These are phyloP conservation scores for Neonectria neomacrospora DNA, from an alignment of 2,329 filamentous ascomycete genomes.

Conservation along the genomic window DNA sequence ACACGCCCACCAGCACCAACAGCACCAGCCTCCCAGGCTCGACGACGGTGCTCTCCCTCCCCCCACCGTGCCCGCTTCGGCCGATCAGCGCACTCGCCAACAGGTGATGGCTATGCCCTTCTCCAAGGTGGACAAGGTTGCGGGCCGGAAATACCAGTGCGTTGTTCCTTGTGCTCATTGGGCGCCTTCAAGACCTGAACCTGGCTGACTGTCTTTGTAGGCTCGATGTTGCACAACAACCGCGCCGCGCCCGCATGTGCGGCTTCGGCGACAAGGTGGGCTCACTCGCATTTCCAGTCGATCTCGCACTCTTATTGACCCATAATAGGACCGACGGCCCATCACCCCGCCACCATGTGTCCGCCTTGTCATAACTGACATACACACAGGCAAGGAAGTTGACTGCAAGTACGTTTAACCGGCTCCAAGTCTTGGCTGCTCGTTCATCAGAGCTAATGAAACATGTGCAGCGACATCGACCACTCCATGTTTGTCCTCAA, in stretches of 20 bases:
- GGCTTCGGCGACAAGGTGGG: slow-evolving; percentile 96
- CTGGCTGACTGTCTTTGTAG: slow-evolving; percentile 52
- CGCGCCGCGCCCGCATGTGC: slow-evolving; percentile 94
- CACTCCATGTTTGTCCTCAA: slow-evolving; percentile 65
- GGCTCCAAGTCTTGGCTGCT: not conserved
- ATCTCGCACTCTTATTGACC: slow-evolving; percentile 19
- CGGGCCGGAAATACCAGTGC: slow-evolving; percentile 51
- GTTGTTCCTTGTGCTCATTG: slow-evolving; percentile 22
- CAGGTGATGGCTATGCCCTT: slow-evolving; percentile 42
- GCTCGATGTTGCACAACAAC: slow-evolving; percentile 88
- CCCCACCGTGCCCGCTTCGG: slow-evolving; percentile 30
- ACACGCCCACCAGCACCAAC: slow-evolving; percentile 40
- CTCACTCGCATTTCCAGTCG: slow-evolving; percentile 12
- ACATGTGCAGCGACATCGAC: slow-evolving; percentile 49
- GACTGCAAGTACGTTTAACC: slow-evolving; percentile 77
- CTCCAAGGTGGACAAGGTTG: slow-evolving; percentile 50
- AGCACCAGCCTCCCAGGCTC: slow-evolving; percentile 36
- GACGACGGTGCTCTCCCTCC: slow-evolving; percentile 38
- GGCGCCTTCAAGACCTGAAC: not conserved
- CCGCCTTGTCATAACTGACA: slow-evolving; percentile 81
- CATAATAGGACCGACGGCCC: slow-evolving; percentile 82
- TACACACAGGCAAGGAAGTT: slow-evolving; percentile 79
- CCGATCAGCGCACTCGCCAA: slow-evolving; percentile 30
- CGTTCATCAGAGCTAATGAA: slow-evolving; percentile 18
- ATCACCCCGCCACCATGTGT: slow-evolving; percentile 97